phyloP scores from a whole-genome alignment of 2,329 filamentous ascomycete species.

The Paecilomyces niveus region DNA sequence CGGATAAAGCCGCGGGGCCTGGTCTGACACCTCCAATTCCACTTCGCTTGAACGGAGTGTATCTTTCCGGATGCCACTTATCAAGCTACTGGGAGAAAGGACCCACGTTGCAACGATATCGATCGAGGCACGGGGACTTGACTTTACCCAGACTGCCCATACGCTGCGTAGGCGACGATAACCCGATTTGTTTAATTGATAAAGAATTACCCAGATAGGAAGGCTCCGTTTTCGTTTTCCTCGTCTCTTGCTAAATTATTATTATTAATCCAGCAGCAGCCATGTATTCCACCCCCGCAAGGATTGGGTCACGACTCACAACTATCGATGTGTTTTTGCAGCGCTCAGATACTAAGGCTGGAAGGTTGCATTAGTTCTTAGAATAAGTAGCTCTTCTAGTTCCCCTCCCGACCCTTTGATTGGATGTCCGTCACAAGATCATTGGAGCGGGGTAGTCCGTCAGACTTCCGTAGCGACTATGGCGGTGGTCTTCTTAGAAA shows the following conservation, averaged over 20 bases:
- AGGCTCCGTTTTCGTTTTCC: not conserved
- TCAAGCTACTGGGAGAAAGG: not conserved
- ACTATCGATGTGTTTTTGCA: not conserved
- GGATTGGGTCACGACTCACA: not conserved
- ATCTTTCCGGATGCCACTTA: not conserved
- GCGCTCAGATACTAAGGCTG: not conserved
- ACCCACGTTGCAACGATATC: not conserved
- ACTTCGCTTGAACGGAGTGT: not conserved
- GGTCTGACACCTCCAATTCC: slow-evolving; percentile 3
- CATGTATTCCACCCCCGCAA: not conserved
- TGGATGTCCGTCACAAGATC: not conserved
- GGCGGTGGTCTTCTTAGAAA: not conserved
- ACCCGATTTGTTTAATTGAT: not conserved
- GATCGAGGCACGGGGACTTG: not conserved
- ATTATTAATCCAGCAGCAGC: not conserved
- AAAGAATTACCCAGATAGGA: not conserved
- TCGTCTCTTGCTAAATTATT: not conserved
- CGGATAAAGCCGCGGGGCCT: slow-evolving; percentile 20
- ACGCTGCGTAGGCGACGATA: not conserved
- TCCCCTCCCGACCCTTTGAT: not conserved
- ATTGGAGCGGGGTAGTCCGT: not conserved
- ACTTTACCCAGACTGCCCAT: not conserved
- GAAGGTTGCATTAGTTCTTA: not conserved
- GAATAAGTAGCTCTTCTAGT: not conserved
- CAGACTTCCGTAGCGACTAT: not conserved